These are phyloP conservation scores for Paecilomyces formosus DNA, from an alignment of 2,329 filamentous ascomycete genomes.

Conservation along the genomic window DNA sequence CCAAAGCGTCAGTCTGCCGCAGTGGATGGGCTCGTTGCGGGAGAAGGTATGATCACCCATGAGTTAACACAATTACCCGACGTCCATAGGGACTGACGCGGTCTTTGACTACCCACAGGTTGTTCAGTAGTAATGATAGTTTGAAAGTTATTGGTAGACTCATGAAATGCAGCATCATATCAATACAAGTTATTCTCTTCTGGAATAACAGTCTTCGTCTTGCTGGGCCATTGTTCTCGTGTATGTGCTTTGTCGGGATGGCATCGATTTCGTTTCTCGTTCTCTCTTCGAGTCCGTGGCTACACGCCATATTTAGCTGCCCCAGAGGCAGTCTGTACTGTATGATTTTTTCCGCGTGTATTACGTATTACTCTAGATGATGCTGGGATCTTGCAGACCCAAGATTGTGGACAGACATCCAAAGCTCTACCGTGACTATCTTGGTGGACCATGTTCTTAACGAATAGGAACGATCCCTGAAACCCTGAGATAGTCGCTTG, in stretches of 20 bases:
- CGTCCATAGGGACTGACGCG: constrained; percentile 1
- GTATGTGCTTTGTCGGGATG: background rate
- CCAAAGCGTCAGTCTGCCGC: constrained; percentile 82
- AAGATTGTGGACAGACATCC: background rate
- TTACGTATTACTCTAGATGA: background rate
- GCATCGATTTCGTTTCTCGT: background rate
- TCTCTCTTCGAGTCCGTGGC: background rate
- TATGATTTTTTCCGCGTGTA: background rate
- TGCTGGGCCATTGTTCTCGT: background rate
- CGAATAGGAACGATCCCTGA: background rate
- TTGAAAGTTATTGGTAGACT: constrained; percentile 8
- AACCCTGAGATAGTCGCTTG: background rate
- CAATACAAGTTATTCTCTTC: background rate
- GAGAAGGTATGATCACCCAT: constrained; percentile 61
- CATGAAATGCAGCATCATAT: constrained; percentile 4
- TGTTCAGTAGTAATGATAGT: constrained; percentile 22
- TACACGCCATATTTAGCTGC: background rate
- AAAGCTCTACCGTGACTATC: background rate
- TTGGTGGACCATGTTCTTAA: background rate
- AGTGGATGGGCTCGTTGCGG: constrained; percentile 85
- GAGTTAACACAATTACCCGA: constrained; percentile 9
- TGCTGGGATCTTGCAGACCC: background rate
- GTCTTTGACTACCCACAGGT: constrained; percentile 14
- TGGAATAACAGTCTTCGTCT: background rate
- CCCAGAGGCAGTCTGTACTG: background rate